Percentiles rank a stretch among this genome's conserved stretches.
Conservation (phyloP, 208 protist genomes). For the Acanthamoeba healyi region DNA sequence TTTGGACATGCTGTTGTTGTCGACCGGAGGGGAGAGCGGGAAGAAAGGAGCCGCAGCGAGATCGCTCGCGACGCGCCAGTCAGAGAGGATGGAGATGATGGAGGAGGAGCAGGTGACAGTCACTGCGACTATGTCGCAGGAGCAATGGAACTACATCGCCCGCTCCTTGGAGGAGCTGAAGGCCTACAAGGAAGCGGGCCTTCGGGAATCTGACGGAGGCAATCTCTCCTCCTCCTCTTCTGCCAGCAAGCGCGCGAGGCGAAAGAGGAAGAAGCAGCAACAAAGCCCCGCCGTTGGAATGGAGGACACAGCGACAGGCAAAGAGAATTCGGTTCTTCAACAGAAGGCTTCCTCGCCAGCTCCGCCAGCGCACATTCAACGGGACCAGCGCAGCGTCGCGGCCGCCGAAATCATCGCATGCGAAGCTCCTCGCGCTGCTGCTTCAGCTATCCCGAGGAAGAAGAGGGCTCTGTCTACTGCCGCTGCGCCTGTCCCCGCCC, state of each 20-base stretch:
- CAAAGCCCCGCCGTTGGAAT: not conserved
- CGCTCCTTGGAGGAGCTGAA: not conserved
- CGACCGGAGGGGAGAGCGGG: too few relatives aligned
- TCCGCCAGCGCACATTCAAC: not conserved
- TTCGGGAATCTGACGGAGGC: too few relatives aligned
- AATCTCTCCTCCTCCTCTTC: not conserved
- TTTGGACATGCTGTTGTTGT: too few relatives aligned
- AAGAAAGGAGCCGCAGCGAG: not conserved
- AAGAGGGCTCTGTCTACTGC: not conserved
- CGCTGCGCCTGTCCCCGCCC: too few relatives aligned
- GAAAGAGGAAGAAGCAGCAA: conserved; percentile 24
- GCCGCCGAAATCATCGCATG: not conserved
- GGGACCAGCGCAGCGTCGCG: not conserved
- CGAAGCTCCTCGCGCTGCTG: not conserved
- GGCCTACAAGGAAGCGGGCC: too few relatives aligned
- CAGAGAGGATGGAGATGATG: not conserved
- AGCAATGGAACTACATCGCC: not conserved
- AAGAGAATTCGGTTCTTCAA: not conserved
- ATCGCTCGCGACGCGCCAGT: too few relatives aligned
- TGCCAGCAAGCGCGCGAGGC: not conserved
- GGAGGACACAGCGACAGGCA: not conserved
- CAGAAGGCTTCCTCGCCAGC: not conserved
- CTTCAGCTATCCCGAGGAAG: not conserved
- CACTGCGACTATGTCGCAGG: not conserved
- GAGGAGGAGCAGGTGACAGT: not conserved